Conservation (phyloP, 495 filamentous ascomycete species). For the Penicillium psychrofluorescens region DNA sequence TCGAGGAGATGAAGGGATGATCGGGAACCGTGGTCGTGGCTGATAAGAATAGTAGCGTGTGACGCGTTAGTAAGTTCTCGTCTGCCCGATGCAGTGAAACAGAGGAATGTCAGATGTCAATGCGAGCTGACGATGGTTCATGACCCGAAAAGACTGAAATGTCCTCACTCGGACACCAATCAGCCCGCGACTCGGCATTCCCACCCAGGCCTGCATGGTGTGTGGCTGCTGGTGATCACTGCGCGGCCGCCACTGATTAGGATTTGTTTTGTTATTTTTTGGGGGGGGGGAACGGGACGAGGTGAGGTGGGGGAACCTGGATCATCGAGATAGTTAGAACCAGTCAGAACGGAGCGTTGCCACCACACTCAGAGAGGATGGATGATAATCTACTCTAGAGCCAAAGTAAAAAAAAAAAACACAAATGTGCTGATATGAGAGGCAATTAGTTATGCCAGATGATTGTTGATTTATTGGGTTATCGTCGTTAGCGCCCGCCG, state of each 20-base stretch:
- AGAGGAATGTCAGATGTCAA: constrained; percentile 26
- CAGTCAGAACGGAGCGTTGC: too few species aligned
- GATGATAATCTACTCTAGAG: too few species aligned
- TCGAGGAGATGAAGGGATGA: constrained; percentile 10
- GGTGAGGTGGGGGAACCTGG: too few species aligned
- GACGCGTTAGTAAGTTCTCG: too few species aligned
- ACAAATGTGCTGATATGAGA: too few species aligned
- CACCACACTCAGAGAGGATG: too few species aligned
- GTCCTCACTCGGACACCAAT: constrained; percentile 5
- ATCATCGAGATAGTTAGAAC: too few species aligned
- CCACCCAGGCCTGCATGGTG: background rate
- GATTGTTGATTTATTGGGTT: constrained; percentile 26
- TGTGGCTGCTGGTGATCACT: background rate
- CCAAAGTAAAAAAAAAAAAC: too few species aligned
- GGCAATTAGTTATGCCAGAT: background rate
- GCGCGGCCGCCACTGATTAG: too few species aligned
- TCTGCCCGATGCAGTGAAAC: background rate
- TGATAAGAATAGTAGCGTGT: too few species aligned
- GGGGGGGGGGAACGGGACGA: too few species aligned
- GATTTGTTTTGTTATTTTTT: too few species aligned
- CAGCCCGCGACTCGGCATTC: constrained; percentile 2
- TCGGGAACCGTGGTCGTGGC: constrained; percentile 12
- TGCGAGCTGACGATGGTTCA: constrained; percentile 20
- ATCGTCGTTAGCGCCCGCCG: constrained; percentile 2
- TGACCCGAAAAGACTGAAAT: background rate